Base-by-base conservation (phyloP, 2,329 filamentous ascomycete genomes). In the Aspergillus felis region DNA sequence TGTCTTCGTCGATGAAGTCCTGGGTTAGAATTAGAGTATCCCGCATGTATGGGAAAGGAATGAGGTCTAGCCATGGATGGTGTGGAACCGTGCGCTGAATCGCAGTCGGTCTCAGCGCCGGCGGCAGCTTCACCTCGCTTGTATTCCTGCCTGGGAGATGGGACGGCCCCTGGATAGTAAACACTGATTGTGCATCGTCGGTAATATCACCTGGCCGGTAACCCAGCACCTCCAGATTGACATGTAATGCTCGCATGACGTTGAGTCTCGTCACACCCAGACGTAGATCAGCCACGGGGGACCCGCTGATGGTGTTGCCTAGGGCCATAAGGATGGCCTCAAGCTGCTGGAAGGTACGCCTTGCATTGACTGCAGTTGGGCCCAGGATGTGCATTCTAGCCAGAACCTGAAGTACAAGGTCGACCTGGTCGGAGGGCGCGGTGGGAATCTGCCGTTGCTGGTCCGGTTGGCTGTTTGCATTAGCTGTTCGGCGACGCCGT, bases 21-120 rank as follows among this genome's bases (percentile, higher is more conserved):
- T 48, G 48, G 10, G 57, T 57, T 4, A 14, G 22, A 20, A 66
- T 58, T 20, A 69, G 29, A 32, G 64, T 64, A 56, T 70, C 64
- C 22, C 67, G 55, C 53, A 69, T 51, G 17, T 59, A 41, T 3
- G 66, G 51, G 24, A 60, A 29, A 14, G 67, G 66, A 10, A 69
- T 53, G 3, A 69, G 29, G 42, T 69, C 66, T n/a, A 68, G 44
- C 65, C 66, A 69, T 2, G 66, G 65, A 28, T 68, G 63, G 50
- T 70, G 66, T 3, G 53, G 52, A 3, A 64, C 56, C 14, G 51
- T 52, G 22, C 54, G 61, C 53, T 69, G 67, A 5, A 66, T 53
- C 2, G 17, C 1, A 4, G 65, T 70, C 0, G 66, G 61, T 14
- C 57, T 59, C 9, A 70, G 66, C 10, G n/a, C 54, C 20, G 54